A percentile compares a stretch with the other conserved stretches of the same genome.
Evolutionary conservation across 1,284 basidiomycete species (phyloP).

Genomic region (Trichosporon asahii): DNA sequence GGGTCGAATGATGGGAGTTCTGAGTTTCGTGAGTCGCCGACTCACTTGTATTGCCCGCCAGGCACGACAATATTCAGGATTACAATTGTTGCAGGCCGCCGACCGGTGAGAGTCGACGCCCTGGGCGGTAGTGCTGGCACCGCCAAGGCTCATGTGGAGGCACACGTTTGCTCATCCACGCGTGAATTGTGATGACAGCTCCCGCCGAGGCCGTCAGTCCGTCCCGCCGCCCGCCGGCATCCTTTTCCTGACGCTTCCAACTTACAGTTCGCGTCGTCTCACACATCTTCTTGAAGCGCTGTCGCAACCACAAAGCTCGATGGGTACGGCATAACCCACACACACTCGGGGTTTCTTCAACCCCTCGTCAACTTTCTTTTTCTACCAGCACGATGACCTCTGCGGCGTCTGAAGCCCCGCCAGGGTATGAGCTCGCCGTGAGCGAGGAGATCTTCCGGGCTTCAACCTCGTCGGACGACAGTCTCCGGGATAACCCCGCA

Average conservation of each 20-base stretch:
- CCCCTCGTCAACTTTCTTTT: neutral
- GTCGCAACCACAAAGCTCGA: constrained; percentile 4
- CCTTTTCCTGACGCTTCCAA: neutral
- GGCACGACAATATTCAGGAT: no score
- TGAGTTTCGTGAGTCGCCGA: no score
- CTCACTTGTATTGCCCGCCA: no score
- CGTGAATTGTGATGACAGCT: constrained; percentile 1
- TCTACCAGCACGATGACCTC: neutral
- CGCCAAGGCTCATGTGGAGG: no score
- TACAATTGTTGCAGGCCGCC: no score
- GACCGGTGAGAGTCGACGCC: no score
- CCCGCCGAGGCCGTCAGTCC: constrained; percentile 1
- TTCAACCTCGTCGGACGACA: neutral
- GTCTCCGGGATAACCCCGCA: neutral
- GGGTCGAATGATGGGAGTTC: no score
- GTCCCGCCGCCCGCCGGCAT: neutral
- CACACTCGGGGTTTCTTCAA: neutral
- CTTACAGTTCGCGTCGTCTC: neutral
- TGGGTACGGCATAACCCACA: constrained; percentile 7
- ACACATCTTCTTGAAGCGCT: constrained; percentile 4
- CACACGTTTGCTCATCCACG: neutral
- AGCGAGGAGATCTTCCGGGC: constrained; percentile 2
- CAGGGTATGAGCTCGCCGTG: constrained; percentile 4
- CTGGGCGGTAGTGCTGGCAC: no score
- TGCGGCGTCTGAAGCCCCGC: neutral